These are phyloP conservation scores for Pseudevernia furfuracea DNA, from an alignment of 495 filamentous ascomycete species.

Conservation along the genomic window DNA sequence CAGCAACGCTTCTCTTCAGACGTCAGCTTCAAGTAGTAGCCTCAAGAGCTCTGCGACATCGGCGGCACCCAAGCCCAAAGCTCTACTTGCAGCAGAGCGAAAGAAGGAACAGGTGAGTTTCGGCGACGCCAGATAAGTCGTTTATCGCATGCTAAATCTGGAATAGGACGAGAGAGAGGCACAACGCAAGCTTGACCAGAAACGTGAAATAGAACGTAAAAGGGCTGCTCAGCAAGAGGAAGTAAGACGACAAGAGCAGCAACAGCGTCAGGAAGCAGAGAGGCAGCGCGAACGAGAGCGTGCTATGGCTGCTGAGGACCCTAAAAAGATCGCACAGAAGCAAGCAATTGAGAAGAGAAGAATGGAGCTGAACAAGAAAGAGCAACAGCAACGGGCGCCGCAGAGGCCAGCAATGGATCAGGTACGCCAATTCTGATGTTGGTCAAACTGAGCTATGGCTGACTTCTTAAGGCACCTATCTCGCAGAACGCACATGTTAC, in stretches of 20 bases:
- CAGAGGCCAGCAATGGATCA: constrained; percentile 36
- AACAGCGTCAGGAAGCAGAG: constrained; percentile 39
- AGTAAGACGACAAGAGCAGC: constrained; percentile 40
- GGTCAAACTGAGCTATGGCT: constrained; percentile 5
- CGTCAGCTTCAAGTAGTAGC: constrained; percentile 55
- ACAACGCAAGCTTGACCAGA: constrained; percentile 70
- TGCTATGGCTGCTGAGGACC: constrained; percentile 42
- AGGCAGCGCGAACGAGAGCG: constrained; percentile 39
- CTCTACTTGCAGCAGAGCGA: constrained; percentile 56
- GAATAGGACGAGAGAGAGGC: constrained; percentile 61
- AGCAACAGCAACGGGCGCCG: constrained; percentile 43
- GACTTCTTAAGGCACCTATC: constrained; percentile 26
- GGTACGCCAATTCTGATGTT: constrained; percentile 25
- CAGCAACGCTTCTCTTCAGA: constrained; percentile 60
- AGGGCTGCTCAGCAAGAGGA: constrained; percentile 51
- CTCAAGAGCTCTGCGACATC: constrained; percentile 65
- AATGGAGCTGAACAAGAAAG: constrained; percentile 56
- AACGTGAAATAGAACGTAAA: constrained; percentile 69
- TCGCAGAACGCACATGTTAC: constrained; percentile 39
- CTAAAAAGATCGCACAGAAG: constrained; percentile 60
- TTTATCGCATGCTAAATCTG: constrained; percentile 1
- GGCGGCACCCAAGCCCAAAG: constrained; percentile 49
- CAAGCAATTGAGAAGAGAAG: constrained; percentile 60
- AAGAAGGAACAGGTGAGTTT: constrained; percentile 57
- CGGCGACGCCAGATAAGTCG: neutral